Percentiles rank a stretch among this genome's conserved stretches.
These are phyloP conservation scores for Trichoderma oligosporum DNA, from an alignment of 2,329 filamentous ascomycete genomes.

Conservation along the genomic window DNA sequence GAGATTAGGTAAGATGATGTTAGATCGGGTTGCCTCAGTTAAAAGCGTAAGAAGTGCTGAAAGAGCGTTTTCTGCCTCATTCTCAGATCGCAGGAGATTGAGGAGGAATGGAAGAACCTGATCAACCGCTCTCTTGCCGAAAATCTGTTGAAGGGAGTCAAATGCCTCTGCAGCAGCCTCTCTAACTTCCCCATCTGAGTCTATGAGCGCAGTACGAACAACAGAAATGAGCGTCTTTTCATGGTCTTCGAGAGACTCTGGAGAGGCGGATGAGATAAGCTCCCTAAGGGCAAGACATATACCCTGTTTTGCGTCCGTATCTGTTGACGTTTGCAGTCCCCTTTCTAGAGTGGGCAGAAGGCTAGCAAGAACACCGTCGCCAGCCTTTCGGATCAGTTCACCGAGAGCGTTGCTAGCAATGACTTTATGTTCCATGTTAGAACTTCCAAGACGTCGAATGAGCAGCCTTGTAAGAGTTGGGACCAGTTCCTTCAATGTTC, in stretches of 20 bases:
- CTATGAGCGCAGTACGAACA: constrained; percentile 86
- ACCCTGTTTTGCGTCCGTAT: constrained; percentile 90
- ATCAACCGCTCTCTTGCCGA: constrained; percentile 92
- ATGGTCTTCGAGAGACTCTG: constrained; percentile 86
- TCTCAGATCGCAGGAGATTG: constrained; percentile 79
- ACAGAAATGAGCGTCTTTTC: constrained; percentile 94
- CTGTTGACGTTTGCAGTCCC: constrained; percentile 80
- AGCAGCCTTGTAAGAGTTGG: constrained; percentile 93
- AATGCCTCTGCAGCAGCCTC: constrained; percentile 97
- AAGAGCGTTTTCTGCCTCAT: constrained; percentile 85
- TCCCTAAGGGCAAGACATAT: constrained; percentile 96
- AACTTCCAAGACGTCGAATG: constrained; percentile 87
- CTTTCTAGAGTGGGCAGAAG: constrained; percentile 89
- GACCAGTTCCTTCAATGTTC: constrained; percentile 89
- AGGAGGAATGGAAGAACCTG: constrained; percentile 92
- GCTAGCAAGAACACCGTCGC: constrained; percentile 84
- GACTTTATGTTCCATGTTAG: constrained; percentile 97
- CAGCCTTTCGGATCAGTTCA: constrained; percentile 94
- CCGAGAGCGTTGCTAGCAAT: constrained; percentile 97
- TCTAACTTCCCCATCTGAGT: constrained; percentile 82
- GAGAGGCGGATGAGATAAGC: constrained; percentile 82
- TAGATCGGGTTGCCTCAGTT: constrained; percentile 88
- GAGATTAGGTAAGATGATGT: constrained; percentile 93
- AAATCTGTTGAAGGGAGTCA: constrained; percentile 85
- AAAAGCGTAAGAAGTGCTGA: constrained; percentile 89